phyloP scores from a whole-genome alignment of 768 basidiomycete genomes.

The Lactifluus hygrophoroides region DNA sequence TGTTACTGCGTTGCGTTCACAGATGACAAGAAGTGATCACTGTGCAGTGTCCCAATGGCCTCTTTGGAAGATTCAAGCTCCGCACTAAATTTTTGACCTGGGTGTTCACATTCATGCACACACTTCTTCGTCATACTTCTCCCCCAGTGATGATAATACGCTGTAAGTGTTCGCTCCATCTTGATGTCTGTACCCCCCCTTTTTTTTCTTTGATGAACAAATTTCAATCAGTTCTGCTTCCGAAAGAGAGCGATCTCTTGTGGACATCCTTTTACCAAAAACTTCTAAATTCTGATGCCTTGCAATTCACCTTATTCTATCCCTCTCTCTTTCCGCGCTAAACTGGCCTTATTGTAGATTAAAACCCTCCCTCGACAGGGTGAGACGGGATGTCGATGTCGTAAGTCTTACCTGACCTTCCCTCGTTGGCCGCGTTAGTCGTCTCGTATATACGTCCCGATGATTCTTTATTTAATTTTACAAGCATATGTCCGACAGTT shows the following conservation, averaged over 20 bases:
- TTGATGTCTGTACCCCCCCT: background rate
- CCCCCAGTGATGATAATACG: too few species aligned
- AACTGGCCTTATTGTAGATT: background rate
- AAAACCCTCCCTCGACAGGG: background rate
- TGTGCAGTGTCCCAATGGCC: too few species aligned
- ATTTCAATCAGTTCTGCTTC: conserved; percentile 22
- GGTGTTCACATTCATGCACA: too few species aligned
- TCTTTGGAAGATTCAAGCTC: background rate
- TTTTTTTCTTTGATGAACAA: conserved; percentile 11
- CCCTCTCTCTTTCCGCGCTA: background rate
- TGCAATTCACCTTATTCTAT: background rate
- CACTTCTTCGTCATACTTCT: too few species aligned
- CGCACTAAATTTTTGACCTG: conserved; percentile 2
- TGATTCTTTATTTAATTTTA: conserved; percentile 19
- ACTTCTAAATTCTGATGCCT: conserved; percentile 1
- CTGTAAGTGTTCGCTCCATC: background rate
- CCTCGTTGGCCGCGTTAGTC: background rate
- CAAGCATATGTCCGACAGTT: conserved; percentile 23
- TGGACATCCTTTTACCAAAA: conserved; percentile 19
- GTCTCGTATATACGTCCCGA: conserved; percentile 7
- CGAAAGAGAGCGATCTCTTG: conserved; percentile 22
- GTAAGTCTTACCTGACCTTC: conserved; percentile 5
- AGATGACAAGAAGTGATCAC: too few species aligned
- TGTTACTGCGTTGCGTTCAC: background rate
- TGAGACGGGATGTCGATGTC: background rate